Evolutionary conservation across 805 yeast species (phyloP).

Genomic region (Candida morakotiae): DNA sequence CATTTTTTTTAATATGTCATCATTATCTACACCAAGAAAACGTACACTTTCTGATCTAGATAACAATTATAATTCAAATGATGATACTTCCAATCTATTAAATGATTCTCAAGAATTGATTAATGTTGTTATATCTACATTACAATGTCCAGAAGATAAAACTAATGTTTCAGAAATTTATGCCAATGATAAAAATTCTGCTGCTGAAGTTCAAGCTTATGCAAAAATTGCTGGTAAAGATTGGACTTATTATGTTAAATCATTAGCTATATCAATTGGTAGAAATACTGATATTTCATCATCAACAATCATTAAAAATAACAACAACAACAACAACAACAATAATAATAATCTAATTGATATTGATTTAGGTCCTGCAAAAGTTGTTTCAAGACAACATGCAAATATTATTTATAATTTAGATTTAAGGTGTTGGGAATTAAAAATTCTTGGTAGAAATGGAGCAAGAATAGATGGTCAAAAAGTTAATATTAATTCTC

Average conservation of each 20-base stretch:
- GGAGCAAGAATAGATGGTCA: constrained; percentile 86
- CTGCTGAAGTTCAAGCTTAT: constrained; percentile 91
- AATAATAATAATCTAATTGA: constrained; percentile 39
- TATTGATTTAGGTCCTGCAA: constrained; percentile 94
- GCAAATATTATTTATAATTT: constrained; percentile 79
- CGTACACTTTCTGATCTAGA: constrained; percentile 16
- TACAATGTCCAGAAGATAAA: constrained; percentile 65
- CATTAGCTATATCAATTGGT: constrained; percentile 75
- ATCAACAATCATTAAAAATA: not conserved
- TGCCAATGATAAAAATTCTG: constrained; percentile 67
- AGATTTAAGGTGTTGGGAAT: constrained; percentile 77
- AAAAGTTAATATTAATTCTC: constrained; percentile 47
- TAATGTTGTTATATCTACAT: constrained; percentile 67
- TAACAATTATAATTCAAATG: not conserved
- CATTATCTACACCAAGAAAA: constrained; percentile 27
- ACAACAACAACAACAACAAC: constrained; percentile 1
- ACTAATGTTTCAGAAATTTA: constrained; percentile 72
- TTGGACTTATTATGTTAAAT: constrained; percentile 93
- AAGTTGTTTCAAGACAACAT: constrained; percentile 91
- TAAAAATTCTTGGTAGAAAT: constrained; percentile 80
- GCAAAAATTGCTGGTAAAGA: constrained; percentile 90
- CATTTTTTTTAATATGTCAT: constrained; percentile 4
- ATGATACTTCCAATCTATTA: constrained; percentile 24
- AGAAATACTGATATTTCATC: constrained; percentile 54
- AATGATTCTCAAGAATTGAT: constrained; percentile 63